Conservation (phyloP, 1,139 yeast species). For the Pichia cactophila region DNA sequence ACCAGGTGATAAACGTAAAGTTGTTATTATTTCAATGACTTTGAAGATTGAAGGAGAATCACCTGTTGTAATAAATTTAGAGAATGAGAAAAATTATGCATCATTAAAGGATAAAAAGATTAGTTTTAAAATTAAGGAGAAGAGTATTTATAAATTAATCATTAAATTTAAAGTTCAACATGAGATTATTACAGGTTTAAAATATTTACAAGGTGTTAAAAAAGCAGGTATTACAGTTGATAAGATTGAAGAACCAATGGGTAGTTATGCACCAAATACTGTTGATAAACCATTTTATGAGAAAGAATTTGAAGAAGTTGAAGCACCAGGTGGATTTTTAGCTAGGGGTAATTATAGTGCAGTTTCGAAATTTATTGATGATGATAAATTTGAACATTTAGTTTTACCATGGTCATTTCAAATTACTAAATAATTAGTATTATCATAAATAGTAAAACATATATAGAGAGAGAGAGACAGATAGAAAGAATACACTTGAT, state of each 20-base stretch:
- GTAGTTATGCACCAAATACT: conserved; percentile 89
- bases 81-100: conserved; percentile 37
- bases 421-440: conserved; percentile 44
- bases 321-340: conserved; percentile 85
- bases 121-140: conserved; percentile 71
- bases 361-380: conserved; percentile 76
- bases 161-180: conserved; percentile 83
- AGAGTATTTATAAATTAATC: conserved; percentile 62
- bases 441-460: neutral
- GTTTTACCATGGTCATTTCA: conserved; percentile 81
- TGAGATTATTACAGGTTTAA: conserved; percentile 76
- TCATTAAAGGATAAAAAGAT: conserved; percentile 46
- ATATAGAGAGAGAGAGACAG: no score
- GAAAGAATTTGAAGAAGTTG: conserved; percentile 71
- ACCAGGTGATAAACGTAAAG: conserved; percentile 68
- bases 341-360: conserved; percentile 87
- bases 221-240: conserved; percentile 85
- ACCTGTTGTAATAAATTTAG: conserved; percentile 61
- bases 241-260: conserved; percentile 80
- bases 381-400: conserved; percentile 71
- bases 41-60: conserved; percentile 57
- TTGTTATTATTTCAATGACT: conserved; percentile 72
- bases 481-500: neutral
- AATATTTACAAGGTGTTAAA: conserved; percentile 77
- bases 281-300: conserved; percentile 74